Conservation (phyloP, 2,329 filamentous ascomycete genomes). For the Paecilomyces formosus region DNA sequence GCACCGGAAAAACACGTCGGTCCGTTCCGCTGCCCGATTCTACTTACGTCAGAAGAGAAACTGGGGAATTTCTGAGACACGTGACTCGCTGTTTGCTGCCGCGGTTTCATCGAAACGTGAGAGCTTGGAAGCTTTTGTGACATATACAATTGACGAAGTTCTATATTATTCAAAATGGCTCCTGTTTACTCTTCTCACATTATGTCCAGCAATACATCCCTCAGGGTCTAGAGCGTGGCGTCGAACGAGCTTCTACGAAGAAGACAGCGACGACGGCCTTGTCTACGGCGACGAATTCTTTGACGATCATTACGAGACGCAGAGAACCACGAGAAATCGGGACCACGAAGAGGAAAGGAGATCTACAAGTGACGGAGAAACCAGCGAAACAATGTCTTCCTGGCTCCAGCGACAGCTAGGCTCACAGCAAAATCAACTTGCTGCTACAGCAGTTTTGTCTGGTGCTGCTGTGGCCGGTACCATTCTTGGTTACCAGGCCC, state of each 20-base stretch:
- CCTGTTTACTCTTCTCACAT: not conserved
- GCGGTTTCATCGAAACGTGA: not conserved
- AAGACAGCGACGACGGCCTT: not conserved
- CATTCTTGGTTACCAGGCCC: conserved; percentile 51
- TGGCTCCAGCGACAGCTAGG: conserved; percentile 37
- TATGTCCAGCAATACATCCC: not conserved
- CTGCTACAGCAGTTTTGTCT: conserved; percentile 35
- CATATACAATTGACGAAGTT: not conserved
- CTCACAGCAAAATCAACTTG: conserved; percentile 36
- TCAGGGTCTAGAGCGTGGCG: not conserved
- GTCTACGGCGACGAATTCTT: not conserved
- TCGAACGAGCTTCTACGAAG: not conserved
- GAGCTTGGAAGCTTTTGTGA: not conserved
- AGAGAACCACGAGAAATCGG: not conserved
- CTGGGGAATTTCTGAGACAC: not conserved
- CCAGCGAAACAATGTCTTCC: conserved; percentile 28
- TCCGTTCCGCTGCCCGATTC: not conserved
- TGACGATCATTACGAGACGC: not conserved
- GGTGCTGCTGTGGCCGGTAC: conserved; percentile 40
- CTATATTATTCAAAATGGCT: not conserved
- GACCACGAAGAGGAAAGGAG: not conserved
- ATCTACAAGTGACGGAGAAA: not conserved
- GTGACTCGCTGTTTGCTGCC: not conserved
- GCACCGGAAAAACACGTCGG: not conserved
- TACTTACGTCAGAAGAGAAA: not conserved